Evolutionary conservation across 73 alveolate genomes (phyloP).

Genomic region (Paramecium caudatum): DNA sequence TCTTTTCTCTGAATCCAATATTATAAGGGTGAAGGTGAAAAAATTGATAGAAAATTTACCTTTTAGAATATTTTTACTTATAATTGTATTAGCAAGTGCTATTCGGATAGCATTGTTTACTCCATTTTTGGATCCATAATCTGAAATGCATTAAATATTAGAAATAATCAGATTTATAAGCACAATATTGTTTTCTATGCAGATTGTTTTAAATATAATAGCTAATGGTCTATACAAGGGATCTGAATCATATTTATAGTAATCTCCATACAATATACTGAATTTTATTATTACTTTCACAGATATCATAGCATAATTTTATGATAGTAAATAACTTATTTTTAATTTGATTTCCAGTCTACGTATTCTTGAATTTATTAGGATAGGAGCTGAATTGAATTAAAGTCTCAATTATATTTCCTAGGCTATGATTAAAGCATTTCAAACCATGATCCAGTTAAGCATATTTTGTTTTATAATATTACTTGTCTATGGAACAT

Average conservation of each 20-base stretch:
- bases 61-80: not conserved
- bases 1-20: not conserved
- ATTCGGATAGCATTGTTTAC: not conserved
- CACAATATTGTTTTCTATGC: not conserved
- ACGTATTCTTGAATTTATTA: conserved; percentile 16
- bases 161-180: not conserved
- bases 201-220: not conserved
- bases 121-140: conserved; percentile 24
- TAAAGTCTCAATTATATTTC: not conserved
- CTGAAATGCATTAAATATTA: not conserved
- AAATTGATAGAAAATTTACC: not conserved
- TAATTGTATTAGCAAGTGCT: not conserved
- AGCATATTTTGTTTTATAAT: conserved; percentile 24
- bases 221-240: not conserved
- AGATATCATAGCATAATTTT: not conserved
- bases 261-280: not conserved
- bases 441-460: conserved; percentile 8
- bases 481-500: conserved; percentile 7
- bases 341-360: not conserved
- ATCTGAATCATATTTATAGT: not conserved
- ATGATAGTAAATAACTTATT: not conserved
- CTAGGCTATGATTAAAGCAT: not conserved
- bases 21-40: not conserved
- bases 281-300: not conserved
- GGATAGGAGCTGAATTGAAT: conserved; percentile 23